A percentile compares a stretch with the other conserved stretches of the same genome.
phyloP scores from a whole-genome alignment of 805 yeast species.

The Metschnikowia lunata region DNA sequence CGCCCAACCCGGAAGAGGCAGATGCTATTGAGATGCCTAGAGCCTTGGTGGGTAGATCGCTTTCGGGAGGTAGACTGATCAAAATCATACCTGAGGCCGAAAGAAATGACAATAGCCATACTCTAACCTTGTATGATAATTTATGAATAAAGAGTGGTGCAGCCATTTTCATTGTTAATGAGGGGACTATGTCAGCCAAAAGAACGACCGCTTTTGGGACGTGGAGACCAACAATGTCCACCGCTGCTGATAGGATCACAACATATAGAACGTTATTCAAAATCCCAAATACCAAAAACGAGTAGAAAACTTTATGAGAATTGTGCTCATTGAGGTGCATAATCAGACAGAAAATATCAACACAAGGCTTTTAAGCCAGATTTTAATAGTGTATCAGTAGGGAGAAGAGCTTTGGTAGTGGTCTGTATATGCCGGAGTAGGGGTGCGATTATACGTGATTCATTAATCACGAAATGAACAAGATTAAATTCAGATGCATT shows the following conservation, averaged over 20 bases:
- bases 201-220: constrained; percentile 84
- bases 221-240: constrained; percentile 79
- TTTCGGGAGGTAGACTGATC: constrained; percentile 42
- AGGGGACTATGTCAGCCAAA: constrained; percentile 82
- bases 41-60: constrained; percentile 39
- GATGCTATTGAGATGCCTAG: constrained; percentile 79
- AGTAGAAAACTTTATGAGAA: constrained; percentile 30
- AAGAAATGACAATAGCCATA: constrained; percentile 49
- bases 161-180: constrained; percentile 61
- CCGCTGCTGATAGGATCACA: constrained; percentile 86
- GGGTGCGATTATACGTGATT: too few relatives aligned
- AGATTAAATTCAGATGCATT: too few relatives aligned
- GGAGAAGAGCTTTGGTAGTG: background rate
- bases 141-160: constrained; percentile 79
- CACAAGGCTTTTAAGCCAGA: too few relatives aligned
- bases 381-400: background rate
- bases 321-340: too few relatives aligned
- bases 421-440: too few relatives aligned
- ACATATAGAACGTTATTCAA: constrained; percentile 87
- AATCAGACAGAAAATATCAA: too few relatives aligned
- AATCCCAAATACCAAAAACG: constrained; percentile 82
- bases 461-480: too few relatives aligned
- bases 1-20: constrained; percentile 84
- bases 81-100: constrained; percentile 73
- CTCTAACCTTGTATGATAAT: constrained; percentile 54